Evolutionary conservation across 441 rosid genomes (phyloP).

Genomic region (Brassica balearica): DNA sequence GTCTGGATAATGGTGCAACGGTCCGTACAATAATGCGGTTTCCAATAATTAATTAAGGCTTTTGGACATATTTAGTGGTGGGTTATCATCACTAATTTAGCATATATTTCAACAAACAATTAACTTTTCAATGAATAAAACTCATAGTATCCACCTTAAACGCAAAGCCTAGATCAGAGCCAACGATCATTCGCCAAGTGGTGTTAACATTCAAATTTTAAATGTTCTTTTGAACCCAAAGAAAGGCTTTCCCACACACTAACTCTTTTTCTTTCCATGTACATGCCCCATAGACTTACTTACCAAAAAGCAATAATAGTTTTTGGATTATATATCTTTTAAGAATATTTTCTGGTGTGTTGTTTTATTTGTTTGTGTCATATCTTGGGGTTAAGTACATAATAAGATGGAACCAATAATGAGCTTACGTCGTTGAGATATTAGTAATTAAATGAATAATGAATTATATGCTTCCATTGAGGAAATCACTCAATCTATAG

Average conservation of each 20-base stretch:
- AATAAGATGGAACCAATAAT: conserved; percentile 74
- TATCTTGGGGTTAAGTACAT: conserved; percentile 36
- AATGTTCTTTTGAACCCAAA: conserved; percentile 44
- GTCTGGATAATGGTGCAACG: conserved; percentile 32
- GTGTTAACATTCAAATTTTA: conserved; percentile 10
- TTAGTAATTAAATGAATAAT: conserved; percentile 20
- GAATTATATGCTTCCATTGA: conserved; percentile 42
- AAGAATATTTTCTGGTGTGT: conserved; percentile 17
- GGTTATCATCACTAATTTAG: conserved; percentile 38
- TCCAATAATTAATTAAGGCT: conserved; percentile 26
- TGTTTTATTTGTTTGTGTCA: conserved; percentile 28
- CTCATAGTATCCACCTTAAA: conserved; percentile 53
- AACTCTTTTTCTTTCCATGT: conserved; percentile 34
- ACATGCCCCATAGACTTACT: conserved; percentile 57
- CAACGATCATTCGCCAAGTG: conserved; percentile 57
- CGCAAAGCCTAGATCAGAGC: conserved; percentile 34
- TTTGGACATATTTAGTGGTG: conserved; percentile 30
- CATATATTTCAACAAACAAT: conserved; percentile 31
- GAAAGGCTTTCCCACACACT: conserved; percentile 52
- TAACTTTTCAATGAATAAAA: conserved; percentile 26
- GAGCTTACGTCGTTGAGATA: conserved; percentile 39
- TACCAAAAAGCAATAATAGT: conserved; percentile 48
- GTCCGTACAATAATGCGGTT: conserved; percentile 41
- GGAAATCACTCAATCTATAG: conserved; percentile 46
- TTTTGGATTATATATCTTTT: conserved; percentile 13